phyloP scores from a whole-genome alignment of 352 stramenopile species.

The Globisporangium ultimum region DNA sequence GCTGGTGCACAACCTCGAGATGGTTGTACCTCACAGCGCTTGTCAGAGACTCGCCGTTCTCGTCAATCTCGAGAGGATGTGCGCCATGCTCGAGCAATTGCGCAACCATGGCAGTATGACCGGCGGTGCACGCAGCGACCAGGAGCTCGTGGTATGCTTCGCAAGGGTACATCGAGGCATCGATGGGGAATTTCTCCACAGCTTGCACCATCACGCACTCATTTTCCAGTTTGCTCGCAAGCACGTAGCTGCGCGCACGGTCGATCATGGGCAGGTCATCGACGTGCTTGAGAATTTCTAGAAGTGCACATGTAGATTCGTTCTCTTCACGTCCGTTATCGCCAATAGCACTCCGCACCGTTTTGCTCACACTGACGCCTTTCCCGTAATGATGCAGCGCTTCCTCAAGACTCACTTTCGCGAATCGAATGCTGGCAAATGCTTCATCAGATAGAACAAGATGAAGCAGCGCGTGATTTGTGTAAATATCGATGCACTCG shows the following conservation, averaged over 20 bases:
- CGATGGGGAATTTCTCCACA: constrained; percentile 2
- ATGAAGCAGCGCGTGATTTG: background rate
- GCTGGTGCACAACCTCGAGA: background rate
- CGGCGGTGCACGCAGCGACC: background rate
- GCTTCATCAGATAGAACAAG: background rate
- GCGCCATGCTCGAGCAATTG: background rate
- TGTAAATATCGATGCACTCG: background rate
- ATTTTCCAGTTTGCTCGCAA: constrained; percentile 7
- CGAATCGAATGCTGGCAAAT: constrained; percentile 7
- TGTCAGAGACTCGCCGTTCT: background rate
- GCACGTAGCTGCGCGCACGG: constrained; percentile 19
- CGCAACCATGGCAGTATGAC: constrained; percentile 5
- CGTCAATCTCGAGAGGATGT: background rate
- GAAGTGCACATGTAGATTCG: background rate
- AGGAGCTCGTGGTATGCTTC: background rate
- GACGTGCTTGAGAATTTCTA: constrained; percentile 16
- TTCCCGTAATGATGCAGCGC: background rate
- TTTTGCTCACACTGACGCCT: too few species aligned
- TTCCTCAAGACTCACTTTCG: constrained; percentile 1
- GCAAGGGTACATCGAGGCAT: constrained; percentile 1
- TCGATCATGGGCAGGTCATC: constrained; percentile 19
- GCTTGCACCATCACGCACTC: background rate
- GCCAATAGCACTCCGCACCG: too few species aligned
- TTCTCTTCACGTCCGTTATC: too few species aligned
- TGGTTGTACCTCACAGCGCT: constrained; percentile 2